These are phyloP conservation scores for Crithidia expoeki DNA, from an alignment of 208 protist genomes.

Conservation along the genomic window DNA sequence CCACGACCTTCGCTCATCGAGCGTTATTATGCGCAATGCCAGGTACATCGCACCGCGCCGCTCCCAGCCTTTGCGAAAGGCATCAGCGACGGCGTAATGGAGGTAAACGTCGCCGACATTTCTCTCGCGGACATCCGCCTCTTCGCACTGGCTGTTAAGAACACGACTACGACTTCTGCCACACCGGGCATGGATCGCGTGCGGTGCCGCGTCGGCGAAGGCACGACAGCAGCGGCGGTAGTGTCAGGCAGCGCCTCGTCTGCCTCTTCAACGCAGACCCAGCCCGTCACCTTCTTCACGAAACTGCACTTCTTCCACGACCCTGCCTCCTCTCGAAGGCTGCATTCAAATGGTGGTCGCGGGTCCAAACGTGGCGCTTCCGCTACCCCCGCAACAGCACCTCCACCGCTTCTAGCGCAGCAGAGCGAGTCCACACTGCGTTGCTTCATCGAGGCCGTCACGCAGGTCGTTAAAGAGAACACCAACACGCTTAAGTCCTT, in stretches of 20 bases:
- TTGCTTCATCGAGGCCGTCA: conserved; percentile 27
- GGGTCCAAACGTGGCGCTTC: not conserved
- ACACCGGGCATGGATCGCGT: not conserved
- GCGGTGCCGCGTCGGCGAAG: not conserved
- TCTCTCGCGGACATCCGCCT: conserved; percentile 38
- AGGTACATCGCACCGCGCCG: conserved; percentile 42
- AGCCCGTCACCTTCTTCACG: conserved; percentile 6
- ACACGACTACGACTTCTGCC: not conserved
- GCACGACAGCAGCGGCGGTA: not conserved
- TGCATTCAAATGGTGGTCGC: not conserved
- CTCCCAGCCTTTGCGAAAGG: conserved; percentile 47
- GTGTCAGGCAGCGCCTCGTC: conserved; percentile 13
- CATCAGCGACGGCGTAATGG: conserved; percentile 40
- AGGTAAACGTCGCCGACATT: conserved; percentile 53
- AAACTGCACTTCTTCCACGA: conserved; percentile 27
- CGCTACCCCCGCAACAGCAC: not conserved
- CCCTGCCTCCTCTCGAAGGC: not conserved
- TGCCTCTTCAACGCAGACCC: conserved; percentile 13
- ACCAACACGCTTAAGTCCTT: conserved; percentile 34
- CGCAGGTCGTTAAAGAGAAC: conserved; percentile 24
- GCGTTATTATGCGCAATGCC: conserved; percentile 64
- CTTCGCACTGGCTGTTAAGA: conserved; percentile 40
- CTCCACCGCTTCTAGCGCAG: not conserved
- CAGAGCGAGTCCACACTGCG: conserved; percentile 24
- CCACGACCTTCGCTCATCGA: conserved; percentile 30